Evolutionary conservation across 2,329 filamentous ascomycete species (phyloP), one percentile per base, ranked within the genome.

Genomic region (Colletotrichum sp.): DNA sequence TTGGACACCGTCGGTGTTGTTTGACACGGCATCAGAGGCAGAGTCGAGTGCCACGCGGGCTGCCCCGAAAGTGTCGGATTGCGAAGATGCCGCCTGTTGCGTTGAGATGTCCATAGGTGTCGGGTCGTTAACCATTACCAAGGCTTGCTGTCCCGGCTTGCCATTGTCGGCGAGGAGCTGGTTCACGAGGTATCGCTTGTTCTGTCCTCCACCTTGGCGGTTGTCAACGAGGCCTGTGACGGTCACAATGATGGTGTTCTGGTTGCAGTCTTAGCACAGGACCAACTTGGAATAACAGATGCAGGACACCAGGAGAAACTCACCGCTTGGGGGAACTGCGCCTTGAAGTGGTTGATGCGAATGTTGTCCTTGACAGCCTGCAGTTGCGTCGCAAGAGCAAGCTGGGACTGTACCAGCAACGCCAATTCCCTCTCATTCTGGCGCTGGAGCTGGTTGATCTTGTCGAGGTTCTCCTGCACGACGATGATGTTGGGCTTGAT

Each of bases 291-390:
- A 49, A 28, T 16, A 49, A 60, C 15, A 13, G 16, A 26, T 15
- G 16, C 7, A 13, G 32, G n/a, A 36, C 36, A 13, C 12, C 10
- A 7, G 6, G 6, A 39, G 6, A 28, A 12, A 80, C 83, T 79
- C 78, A 85, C 84, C 6, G 84, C 84, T 79, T 84, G 81, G 10
- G 79, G 76, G 71, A 85, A 86, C 21, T 82, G 81, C 10, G 82
- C 79, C 77, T 81, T 81, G 79, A 87, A 85, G 75, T 84, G 83
- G 78, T 86, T 87, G 60, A 86, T 71, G 12, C 85, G 83, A 76
- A 86, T 86, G 77, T 86, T 86, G 76, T 86, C 84, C 82, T 86
- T 86, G 80, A 87, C 83, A 26, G 81, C 82, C 77, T 86, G 82
- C 55, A 86, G 80, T 76, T 85, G 83, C 9, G 82, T 82, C 49